Conservation (phyloP, 2,329 filamentous ascomycete genomes). For the Coniochaeta sp. region DNA sequence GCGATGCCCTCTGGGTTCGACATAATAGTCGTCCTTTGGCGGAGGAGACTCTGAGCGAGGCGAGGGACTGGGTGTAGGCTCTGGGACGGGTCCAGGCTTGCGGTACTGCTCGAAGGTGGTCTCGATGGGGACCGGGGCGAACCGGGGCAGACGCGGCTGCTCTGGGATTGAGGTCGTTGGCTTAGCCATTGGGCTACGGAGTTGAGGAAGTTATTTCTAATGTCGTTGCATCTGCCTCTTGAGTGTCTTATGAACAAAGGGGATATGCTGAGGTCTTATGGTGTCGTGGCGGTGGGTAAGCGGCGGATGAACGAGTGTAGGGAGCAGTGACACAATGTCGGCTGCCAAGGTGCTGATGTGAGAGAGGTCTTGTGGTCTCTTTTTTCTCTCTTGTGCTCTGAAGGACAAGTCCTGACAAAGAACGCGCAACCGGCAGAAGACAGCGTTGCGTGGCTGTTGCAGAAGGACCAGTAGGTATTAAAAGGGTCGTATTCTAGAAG, state of each 20-base stretch:
- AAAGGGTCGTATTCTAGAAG: not conserved
- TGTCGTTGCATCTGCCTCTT: not conserved
- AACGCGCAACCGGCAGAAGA: not conserved
- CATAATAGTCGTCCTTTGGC: slow-evolving; percentile 8
- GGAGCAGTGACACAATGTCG: not conserved
- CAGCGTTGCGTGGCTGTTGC: not conserved
- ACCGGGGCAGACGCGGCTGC: slow-evolving; percentile 47
- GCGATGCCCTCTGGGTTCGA: not conserved
- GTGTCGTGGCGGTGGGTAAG: not conserved
- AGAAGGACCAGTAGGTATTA: too few relatives aligned
- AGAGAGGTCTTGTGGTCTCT: slow-evolving; percentile 1
- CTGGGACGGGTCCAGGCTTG: slow-evolving; percentile 30
- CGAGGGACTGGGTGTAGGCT: slow-evolving; percentile 52
- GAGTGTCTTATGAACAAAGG: not conserved
- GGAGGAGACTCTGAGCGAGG: slow-evolving; percentile 35
- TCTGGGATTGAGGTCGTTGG: slow-evolving; percentile 17
- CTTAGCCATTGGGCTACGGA: slow-evolving; percentile 26
- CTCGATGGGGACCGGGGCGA: slow-evolving; percentile 65
- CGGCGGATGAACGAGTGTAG: not conserved
- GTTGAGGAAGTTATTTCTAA: not conserved
- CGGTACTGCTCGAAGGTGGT: slow-evolving; percentile 58
- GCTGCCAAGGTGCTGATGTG: not conserved
- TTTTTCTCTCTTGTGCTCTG: not conserved
- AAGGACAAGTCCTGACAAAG: not conserved
- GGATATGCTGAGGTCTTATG: not conserved